Evolutionary conservation across 2,329 filamentous ascomycete genomes (phyloP), one percentile per base, ranked within the genome.

Genomic region (Xylariaceae sp.): DNA sequence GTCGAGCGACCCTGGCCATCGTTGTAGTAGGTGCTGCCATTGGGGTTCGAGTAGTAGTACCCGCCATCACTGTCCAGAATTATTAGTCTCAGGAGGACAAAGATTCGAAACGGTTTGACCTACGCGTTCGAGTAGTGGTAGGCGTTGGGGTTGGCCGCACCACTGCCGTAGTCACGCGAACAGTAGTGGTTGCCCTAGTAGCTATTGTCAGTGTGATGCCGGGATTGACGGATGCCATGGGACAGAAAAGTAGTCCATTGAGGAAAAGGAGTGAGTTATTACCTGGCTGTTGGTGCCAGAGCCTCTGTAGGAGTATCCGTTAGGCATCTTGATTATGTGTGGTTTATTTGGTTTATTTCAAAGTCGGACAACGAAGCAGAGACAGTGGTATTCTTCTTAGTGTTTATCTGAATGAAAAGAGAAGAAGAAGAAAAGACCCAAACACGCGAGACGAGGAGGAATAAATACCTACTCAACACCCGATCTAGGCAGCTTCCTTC

Each of bases 21-120:
- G 73, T 88, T 87, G 78, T 88, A 75, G 75, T 90, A 90, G 45
- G 82, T 87, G 68, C 82, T 88, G 11, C 85, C 85, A 63, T 88
- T 81, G 51, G 85, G 74, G 74, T 89, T 90, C 70, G 80, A 82
- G 75, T 89, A 90, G 76, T 90, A 89, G 78, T 90, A 90, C 1
- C 85, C 88, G 44, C 86, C 85, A 66, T 89, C 69, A 18, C 80
- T 83, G 23, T 39, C 8, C 4, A 8, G 37, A 39, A 3, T 9
- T 39, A 39, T 9, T 39, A 13, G 8, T 45, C 37, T 49, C 3
- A 34, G 34, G n/a, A 47, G 8, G 61, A 55, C 17, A 13, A 39
- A 6, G 37, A 39, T 4, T 39, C 37, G 37, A 4, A 17, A 3
- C 7, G 4, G 7, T 15, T 41, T 5, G 18, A 71, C 78, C 64